These are phyloP conservation scores for Diutina rugosa DNA, from an alignment of 1,139 yeast species.

Conservation along the genomic window DNA sequence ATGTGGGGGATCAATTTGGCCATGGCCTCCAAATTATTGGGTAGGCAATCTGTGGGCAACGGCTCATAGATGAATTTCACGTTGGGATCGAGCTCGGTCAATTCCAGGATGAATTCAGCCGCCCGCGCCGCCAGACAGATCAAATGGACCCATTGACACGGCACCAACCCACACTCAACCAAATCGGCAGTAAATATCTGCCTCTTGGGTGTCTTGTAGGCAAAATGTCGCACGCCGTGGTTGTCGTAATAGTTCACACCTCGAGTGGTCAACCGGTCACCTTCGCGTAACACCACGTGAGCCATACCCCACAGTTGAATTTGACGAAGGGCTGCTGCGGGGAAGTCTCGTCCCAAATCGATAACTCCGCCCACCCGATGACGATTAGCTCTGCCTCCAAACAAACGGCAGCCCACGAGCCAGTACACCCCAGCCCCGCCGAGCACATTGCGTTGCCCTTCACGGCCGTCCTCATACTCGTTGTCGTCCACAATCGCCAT, in stretches of 20 bases:
- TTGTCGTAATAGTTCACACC: conserved; percentile 69
- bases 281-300: conserved; percentile 42
- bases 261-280: conserved; percentile 54
- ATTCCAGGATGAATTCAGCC: conserved; percentile 17
- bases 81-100: conserved; percentile 12
- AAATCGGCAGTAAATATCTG: conserved; percentile 55
- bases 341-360: conserved; percentile 75
- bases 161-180: conserved; percentile 18
- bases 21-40: conserved; percentile 32
- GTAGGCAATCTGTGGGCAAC: conserved; percentile 59
- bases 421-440: conserved; percentile 93
- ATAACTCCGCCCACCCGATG: conserved; percentile 49
- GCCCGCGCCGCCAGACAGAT: conserved; percentile 45
- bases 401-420: conserved; percentile 59
- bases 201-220: conserved; percentile 42
- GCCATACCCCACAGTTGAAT: conserved; percentile 45
- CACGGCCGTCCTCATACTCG: conserved; percentile 32
- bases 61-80: conserved; percentile 66
- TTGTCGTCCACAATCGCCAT: conserved; percentile 92
- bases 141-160: conserved; percentile 48
- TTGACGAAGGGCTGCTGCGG: conserved; percentile 28
- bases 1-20: conserved; percentile 29
- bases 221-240: conserved; percentile 40
- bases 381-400: conserved; percentile 23
- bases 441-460: conserved; percentile 38